Conservation (phyloP, 441 rosid genomes). For the Pelargonium citronellum region DNA sequence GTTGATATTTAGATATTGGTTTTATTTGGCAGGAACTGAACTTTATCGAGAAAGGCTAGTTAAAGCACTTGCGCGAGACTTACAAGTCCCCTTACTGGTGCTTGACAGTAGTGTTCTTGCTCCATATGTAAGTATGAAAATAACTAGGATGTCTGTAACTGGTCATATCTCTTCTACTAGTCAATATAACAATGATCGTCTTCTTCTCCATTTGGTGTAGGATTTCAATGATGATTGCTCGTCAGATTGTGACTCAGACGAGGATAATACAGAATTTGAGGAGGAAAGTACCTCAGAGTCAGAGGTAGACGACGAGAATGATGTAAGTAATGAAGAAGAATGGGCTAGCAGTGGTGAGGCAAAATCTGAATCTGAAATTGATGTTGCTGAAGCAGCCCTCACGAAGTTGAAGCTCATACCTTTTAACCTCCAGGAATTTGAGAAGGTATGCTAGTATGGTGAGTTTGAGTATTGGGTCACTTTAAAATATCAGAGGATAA, state of each 20-base stretch:
- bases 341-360: slow-evolving; percentile 58
- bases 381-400: slow-evolving; percentile 64
- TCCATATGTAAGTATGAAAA: slow-evolving; percentile 69
- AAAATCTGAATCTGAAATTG: slow-evolving; percentile 55
- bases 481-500: neutral
- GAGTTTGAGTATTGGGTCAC: neutral
- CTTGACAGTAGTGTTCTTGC: slow-evolving; percentile 91
- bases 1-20: slow-evolving; percentile 20
- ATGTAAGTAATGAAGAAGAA: slow-evolving; percentile 66
- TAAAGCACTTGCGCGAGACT: slow-evolving; percentile 79
- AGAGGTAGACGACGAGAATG: slow-evolving; percentile 76
- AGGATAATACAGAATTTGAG: slow-evolving; percentile 46
- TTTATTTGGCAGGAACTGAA: slow-evolving; percentile 61
- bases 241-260: slow-evolving; percentile 64
- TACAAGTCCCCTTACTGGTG: slow-evolving; percentile 78
- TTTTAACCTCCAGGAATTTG: slow-evolving; percentile 61
- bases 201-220: slow-evolving; percentile 38
- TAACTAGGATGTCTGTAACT: slow-evolving; percentile 14
- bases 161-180: slow-evolving; percentile 5
- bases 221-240: slow-evolving; percentile 66
- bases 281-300: slow-evolving; percentile 74
- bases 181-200: slow-evolving; percentile 21
- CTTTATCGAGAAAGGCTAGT: slow-evolving; percentile 92
- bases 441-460: slow-evolving; percentile 43
- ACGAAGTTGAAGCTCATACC: slow-evolving; percentile 85